Evolutionary conservation across 2,329 filamentous ascomycete species (phyloP).

Genomic region (Penicillium nordicum): DNA sequence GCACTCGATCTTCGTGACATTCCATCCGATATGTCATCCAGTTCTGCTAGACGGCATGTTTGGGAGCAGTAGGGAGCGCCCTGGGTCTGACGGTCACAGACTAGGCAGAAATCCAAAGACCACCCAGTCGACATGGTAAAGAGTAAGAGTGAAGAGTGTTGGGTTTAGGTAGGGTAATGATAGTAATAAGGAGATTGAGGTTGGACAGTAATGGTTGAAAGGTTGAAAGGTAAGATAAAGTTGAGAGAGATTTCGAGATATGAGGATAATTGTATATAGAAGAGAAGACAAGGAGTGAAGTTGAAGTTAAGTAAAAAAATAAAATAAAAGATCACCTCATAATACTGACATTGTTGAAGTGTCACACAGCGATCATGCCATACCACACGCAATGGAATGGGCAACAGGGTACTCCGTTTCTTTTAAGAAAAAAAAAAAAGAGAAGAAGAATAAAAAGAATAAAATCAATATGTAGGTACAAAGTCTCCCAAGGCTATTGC

Average conservation of each 20-base stretch:
- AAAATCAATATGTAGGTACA: not conserved
- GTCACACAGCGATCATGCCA: conserved; percentile 16
- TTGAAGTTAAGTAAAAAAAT: not conserved
- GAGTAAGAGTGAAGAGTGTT: not conserved
- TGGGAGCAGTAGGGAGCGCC: conserved; percentile 87
- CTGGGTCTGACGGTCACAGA: conserved; percentile 85
- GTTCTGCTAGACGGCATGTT: conserved; percentile 80
- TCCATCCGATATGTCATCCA: conserved; percentile 64
- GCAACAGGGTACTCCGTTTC: not conserved
- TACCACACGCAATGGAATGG: conserved; percentile 7
- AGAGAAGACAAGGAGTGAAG: not conserved
- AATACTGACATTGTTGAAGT: conserved; percentile 1
- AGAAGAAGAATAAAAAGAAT: not conserved
- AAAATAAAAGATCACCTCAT: conserved; percentile 13
- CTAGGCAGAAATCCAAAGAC: conserved; percentile 89
- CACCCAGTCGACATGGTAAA: conserved; percentile 50
- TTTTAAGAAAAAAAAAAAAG: not conserved
- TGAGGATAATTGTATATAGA: conserved; percentile 2
- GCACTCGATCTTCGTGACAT: conserved; percentile 19
- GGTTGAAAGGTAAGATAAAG: not conserved
- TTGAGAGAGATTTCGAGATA: not conserved
- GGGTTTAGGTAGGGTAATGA: not conserved
- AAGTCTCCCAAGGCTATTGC: not conserved
- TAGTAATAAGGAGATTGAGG: not conserved
- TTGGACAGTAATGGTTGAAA: not conserved